These are phyloP conservation scores for Pichia insulana DNA, from an alignment of 805 yeast species.

Conservation along the genomic window DNA sequence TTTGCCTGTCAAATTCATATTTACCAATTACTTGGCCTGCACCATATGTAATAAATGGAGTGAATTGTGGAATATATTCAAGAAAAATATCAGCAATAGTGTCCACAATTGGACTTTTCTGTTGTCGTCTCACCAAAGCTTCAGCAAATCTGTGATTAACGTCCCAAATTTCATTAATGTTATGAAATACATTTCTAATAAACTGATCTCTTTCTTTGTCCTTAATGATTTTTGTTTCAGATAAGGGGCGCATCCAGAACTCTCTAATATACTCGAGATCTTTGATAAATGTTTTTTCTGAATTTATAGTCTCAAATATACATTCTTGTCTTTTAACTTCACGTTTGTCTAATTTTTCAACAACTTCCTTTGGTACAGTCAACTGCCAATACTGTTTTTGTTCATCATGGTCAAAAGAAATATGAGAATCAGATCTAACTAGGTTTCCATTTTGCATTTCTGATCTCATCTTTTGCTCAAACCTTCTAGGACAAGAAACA, in stretches of 20 bases:
- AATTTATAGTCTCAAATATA: constrained; percentile 85
- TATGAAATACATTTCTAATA: constrained; percentile 84
- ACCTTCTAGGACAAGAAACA: constrained; percentile 90
- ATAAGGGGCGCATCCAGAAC: constrained; percentile 84
- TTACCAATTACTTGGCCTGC: constrained; percentile 94
- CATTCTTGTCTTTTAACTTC: constrained; percentile 93
- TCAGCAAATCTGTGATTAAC: constrained; percentile 83
- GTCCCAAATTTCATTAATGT: constrained; percentile 77
- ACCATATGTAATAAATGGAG: constrained; percentile 87
- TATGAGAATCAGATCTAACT: constrained; percentile 60
- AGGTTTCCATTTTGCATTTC: constrained; percentile 83
- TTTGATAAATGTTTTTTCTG: constrained; percentile 92
- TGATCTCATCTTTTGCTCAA: constrained; percentile 91
- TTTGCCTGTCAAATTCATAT: constrained; percentile 90
- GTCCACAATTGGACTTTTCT: constrained; percentile 72
- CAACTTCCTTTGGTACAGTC: constrained; percentile 71
- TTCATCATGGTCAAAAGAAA: constrained; percentile 67
- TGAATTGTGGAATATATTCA: constrained; percentile 78
- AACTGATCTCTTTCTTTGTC: constrained; percentile 85
- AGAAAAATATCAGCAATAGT: constrained; percentile 82
- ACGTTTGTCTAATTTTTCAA: constrained; percentile 69
- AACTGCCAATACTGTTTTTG: constrained; percentile 88
- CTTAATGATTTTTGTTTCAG: constrained; percentile 81
- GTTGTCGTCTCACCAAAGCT: constrained; percentile 80
- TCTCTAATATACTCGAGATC: constrained; percentile 90